Base-by-base conservation (phyloP, 179 eudicot species). In the Beta corolliflora region DNA sequence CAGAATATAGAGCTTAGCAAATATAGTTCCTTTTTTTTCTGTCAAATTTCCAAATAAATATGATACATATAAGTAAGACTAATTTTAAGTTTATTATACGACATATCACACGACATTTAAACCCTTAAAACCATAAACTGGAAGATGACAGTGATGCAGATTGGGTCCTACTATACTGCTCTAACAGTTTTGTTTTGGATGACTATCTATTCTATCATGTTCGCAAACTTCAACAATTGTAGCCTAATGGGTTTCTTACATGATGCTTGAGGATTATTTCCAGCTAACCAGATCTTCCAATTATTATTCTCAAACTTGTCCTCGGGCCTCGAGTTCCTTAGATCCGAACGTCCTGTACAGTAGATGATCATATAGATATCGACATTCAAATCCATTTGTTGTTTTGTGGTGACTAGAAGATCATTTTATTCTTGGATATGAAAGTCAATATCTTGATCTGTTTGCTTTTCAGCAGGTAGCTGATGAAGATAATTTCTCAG, bases 401-500 rank as follows among this genome's bases (percentile, higher is more conserved):
- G 25, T 16, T 16, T 14, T 54, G 1, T 36, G 48, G 14, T 69
- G 73, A 69, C 53, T 29, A 25, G 12, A 25, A 3, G 18, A 23
- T n/a, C 9, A 11, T 14, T 7, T 13, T 48, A 18, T 13, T 1
- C 75, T 71, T 45, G 29, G 36, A 10, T 18, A 21, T 25, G 25
- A 25, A 23, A 71, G 53, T 9, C 46, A 2, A 70, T n/a, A 21
- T 7, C 4, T 71, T 11, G 58, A 19, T 36, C 58, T 23, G 55
- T 63, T 52, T 18, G 64, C 25, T 72, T 60, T 59, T 53, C 52
- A 23, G 69, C 79, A 76, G 59, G 82, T 71, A 59, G 60, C 45
- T 25, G 36, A 64, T 61, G 55, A 80, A 46, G 69, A 16, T 61
- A 45, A 50, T 21, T 53, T 36, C 50, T 19, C 16, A 36, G 71